Conservation (phyloP, 2,329 filamentous ascomycete species). For the Chrysosporium keratinophilum region DNA sequence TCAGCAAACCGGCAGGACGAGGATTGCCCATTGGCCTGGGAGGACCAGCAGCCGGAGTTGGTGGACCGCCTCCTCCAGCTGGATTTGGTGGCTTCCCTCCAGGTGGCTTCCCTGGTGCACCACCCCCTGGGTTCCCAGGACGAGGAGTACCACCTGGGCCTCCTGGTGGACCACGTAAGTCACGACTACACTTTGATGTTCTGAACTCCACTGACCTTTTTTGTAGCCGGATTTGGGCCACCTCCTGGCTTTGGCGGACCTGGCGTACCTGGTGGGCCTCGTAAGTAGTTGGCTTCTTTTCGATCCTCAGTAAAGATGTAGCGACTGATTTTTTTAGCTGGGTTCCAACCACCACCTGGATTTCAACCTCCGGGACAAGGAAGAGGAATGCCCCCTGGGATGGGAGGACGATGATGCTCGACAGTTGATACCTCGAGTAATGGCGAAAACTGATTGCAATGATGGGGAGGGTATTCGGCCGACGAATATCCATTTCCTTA, state of each 20-base stretch:
- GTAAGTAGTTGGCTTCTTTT: slow-evolving; percentile 29
- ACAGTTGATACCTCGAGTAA: not conserved
- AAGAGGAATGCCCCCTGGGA: slow-evolving; percentile 43
- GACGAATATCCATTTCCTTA: not conserved
- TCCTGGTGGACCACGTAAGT: slow-evolving; percentile 43
- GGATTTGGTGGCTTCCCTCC: slow-evolving; percentile 42
- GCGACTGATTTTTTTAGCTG: slow-evolving; percentile 37
- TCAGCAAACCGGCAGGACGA: slow-evolving; percentile 81
- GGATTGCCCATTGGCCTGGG: slow-evolving; percentile 73
- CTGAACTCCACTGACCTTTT: slow-evolving; percentile 16
- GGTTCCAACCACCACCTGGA: slow-evolving; percentile 54
- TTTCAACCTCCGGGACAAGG: slow-evolving; percentile 59
- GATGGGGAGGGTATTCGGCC: not conserved
- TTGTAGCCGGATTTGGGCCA: slow-evolving; percentile 38
- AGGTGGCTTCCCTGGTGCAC: slow-evolving; percentile 44
- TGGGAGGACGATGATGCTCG: slow-evolving; percentile 34
- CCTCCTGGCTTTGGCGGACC: slow-evolving; percentile 40
- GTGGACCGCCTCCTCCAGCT: slow-evolving; percentile 58
- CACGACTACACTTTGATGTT: slow-evolving; percentile 20
- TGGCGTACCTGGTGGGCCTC: slow-evolving; percentile 32
- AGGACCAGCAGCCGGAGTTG: slow-evolving; percentile 80
- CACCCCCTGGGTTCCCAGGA: slow-evolving; percentile 43
- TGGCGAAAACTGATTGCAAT: not conserved
- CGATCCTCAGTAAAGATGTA: not conserved
- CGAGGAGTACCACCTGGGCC: slow-evolving; percentile 37